Conservation (phyloP, 2,329 filamentous ascomycete species). For the Xylaria sp. region DNA sequence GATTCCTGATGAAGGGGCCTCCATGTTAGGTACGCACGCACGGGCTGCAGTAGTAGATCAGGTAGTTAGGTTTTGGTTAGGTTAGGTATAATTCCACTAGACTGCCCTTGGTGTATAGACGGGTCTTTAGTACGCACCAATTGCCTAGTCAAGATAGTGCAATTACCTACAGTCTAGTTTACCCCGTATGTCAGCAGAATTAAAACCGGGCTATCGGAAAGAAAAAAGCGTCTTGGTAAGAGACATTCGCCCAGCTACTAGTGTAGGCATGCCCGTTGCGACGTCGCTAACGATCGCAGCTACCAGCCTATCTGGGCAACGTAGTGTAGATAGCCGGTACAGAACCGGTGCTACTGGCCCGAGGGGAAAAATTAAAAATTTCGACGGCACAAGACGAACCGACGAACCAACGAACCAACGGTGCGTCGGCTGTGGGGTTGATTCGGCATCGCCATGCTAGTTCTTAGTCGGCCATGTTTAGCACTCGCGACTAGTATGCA, state of each 20-base stretch:
- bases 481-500: too few relatives aligned
- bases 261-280: not conserved
- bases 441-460: constrained; percentile 21
- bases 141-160: not conserved
- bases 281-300: not conserved
- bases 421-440: constrained; percentile 21
- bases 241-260: not conserved
- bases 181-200: constrained; percentile 20
- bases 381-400: not conserved
- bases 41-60: not conserved
- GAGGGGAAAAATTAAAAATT: constrained; percentile 27
- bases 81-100: not conserved
- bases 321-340: not conserved
- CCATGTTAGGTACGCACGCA: constrained; percentile 1
- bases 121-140: constrained; percentile 2
- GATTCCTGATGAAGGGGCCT: not conserved
- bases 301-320: not conserved
- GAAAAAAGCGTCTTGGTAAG: not conserved
- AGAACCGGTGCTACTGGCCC: constrained; percentile 24
- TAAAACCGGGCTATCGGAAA: constrained; percentile 32
- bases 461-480: too few relatives aligned
- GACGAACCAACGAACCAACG: constrained; percentile 7
- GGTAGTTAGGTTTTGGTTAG: not conserved
- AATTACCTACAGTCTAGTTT: not conserved
- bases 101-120: not conserved